Evolutionary conservation across 495 filamentous ascomycete species (phyloP).

Genomic region (Staphylotrichum longicolle): DNA sequence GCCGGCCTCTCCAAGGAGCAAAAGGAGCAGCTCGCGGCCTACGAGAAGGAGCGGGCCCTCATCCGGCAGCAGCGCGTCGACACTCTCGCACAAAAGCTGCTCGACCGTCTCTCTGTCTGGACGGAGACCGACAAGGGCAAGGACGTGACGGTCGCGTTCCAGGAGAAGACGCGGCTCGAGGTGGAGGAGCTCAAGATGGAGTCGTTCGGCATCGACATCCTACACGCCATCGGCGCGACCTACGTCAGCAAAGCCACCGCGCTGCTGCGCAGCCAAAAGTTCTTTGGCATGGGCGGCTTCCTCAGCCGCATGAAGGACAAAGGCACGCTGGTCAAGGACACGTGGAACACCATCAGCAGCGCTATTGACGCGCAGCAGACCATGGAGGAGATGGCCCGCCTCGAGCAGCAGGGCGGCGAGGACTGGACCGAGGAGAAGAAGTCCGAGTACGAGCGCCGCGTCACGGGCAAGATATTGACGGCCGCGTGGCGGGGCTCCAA

Average conservation of each 20-base stretch:
- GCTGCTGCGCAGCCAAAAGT: constrained; percentile 92
- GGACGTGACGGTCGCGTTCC: constrained; percentile 85
- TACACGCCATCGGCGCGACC: constrained; percentile 89
- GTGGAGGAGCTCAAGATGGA: constrained; percentile 99
- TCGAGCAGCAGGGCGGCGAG: constrained; percentile 92
- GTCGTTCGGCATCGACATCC: constrained; percentile 93
- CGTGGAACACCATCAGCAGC: constrained; percentile 94
- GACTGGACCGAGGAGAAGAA: constrained; percentile 99
- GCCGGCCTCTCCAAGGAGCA: constrained; percentile 82
- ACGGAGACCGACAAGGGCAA: constrained; percentile 89
- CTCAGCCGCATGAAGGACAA: constrained; percentile 93
- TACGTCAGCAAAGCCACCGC: constrained; percentile 85
- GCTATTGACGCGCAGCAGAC: constrained; percentile 98
- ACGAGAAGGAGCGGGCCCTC: constrained; percentile 78
- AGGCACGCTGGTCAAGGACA: constrained; percentile 93
- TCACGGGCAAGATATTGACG: constrained; percentile 98
- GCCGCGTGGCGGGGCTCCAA: constrained; percentile 96
- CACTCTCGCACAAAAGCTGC: constrained; percentile 75
- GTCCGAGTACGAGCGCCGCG: constrained; percentile 89
- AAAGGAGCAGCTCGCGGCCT: constrained; percentile 79
- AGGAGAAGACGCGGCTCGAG: constrained; percentile 90
- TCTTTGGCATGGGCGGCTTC: constrained; percentile 93
- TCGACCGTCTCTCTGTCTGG: constrained; percentile 91
- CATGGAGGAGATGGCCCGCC: constrained; percentile 97
- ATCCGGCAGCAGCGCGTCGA: constrained; percentile 90